phyloP scores from a whole-genome alignment of 2,329 filamentous ascomycete genomes.

The Xylariaceae sp. region DNA sequence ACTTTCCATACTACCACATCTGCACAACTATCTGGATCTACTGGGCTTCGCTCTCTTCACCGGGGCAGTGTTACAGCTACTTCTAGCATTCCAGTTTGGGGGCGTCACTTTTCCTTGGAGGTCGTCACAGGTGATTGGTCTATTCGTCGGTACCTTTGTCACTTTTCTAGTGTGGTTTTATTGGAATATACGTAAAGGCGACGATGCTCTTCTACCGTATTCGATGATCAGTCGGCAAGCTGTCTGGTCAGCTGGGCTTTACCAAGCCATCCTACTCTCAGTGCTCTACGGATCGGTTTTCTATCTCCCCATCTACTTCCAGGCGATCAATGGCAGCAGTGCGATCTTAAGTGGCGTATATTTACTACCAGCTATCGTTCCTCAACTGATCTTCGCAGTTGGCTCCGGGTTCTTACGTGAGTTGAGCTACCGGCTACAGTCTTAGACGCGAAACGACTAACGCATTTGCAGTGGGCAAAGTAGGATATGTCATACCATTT shows the following conservation, averaged over 20 bases:
- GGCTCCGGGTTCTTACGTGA: conserved; percentile 28
- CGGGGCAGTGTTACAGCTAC: conserved; percentile 39
- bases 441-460: too few relatives aligned
- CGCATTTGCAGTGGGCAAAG: too few relatives aligned
- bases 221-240: conserved; percentile 17
- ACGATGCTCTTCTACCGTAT: conserved; percentile 38
- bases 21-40: conserved; percentile 31
- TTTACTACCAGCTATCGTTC: conserved; percentile 28
- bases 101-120: conserved; percentile 39
- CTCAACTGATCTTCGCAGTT: conserved; percentile 24
- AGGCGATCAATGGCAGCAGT: conserved; percentile 21
- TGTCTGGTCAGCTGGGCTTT: conserved; percentile 12
- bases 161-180: conserved; percentile 30
- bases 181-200: conserved; percentile 37
- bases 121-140: conserved; percentile 34
- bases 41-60: conserved; percentile 29
- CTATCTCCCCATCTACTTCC: conserved; percentile 30
- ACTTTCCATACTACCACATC: too few relatives aligned
- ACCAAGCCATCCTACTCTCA: conserved; percentile 23
- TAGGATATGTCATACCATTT: too few relatives aligned
- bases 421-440: too few relatives aligned
- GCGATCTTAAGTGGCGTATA: conserved; percentile 24
- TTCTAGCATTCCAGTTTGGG: conserved; percentile 47
- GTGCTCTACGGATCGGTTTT: conserved; percentile 9
- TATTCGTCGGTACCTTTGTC: conserved; percentile 35